These are phyloP conservation scores for Ascochyta rabiei DNA, from an alignment of 2,329 filamentous ascomycete genomes.

Conservation along the genomic window DNA sequence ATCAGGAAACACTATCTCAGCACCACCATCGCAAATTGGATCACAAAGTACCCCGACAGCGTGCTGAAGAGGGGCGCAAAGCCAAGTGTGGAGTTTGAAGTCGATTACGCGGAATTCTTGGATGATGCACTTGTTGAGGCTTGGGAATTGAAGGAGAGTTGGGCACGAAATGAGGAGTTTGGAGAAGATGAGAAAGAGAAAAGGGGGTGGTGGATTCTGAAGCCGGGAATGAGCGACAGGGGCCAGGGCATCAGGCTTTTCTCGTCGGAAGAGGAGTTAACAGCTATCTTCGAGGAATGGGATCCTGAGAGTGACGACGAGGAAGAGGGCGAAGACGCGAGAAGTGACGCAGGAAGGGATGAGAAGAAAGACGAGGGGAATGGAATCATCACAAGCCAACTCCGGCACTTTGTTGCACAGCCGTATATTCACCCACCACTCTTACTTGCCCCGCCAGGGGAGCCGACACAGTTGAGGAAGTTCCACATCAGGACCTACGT, in stretches of 20 bases:
- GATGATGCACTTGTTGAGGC: slow-evolving; percentile 91
- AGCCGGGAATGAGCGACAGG: slow-evolving; percentile 96
- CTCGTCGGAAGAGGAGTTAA: slow-evolving; percentile 81
- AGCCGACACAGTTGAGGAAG: slow-evolving; percentile 63
- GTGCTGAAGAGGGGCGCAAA: slow-evolving; percentile 74
- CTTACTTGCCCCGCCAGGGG: slow-evolving; percentile 60
- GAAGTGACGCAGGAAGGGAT: slow-evolving; percentile 37
- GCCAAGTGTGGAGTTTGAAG: slow-evolving; percentile 82
- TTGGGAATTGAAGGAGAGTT: slow-evolving; percentile 81
- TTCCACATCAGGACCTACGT: slow-evolving; percentile 97
- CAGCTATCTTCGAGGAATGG: slow-evolving; percentile 89
- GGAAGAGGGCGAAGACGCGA: slow-evolving; percentile 53
- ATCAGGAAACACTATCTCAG: slow-evolving; percentile 96
- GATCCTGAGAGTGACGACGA: slow-evolving; percentile 74
- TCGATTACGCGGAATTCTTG: slow-evolving; percentile 96
- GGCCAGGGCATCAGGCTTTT: slow-evolving; percentile 94
- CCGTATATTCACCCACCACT: slow-evolving; percentile 92
- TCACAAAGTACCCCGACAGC: slow-evolving; percentile 78
- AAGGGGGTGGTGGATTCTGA: slow-evolving; percentile 95
- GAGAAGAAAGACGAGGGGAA: slow-evolving; percentile 50
- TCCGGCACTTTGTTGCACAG: slow-evolving; percentile 95
- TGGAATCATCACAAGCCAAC: slow-evolving; percentile 81
- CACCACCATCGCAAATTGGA: slow-evolving; percentile 82
- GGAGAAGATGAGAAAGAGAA: slow-evolving; percentile 46
- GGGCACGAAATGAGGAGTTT: slow-evolving; percentile 67